Evolutionary conservation across 2,329 filamentous ascomycete genomes (phyloP).

Genomic region (Talaromyces sp.): DNA sequence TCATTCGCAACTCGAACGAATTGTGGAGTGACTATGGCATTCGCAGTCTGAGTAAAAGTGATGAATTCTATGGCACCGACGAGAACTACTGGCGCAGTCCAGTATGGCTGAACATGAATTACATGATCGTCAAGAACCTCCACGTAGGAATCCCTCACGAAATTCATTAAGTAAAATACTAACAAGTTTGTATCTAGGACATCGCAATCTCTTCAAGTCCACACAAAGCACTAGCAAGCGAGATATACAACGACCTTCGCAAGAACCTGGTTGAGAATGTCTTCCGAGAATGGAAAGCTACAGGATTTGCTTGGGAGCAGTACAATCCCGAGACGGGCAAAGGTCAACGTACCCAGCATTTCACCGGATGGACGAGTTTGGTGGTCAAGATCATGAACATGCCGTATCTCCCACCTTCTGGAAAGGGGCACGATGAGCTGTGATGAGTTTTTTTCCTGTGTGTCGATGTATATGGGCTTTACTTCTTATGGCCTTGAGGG

Average conservation of each 20-base stretch:
- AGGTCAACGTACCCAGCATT: conserved; percentile 95
- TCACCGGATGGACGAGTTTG: conserved; percentile 98
- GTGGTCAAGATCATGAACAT: conserved; percentile 97
- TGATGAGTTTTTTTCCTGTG: conserved; percentile 26
- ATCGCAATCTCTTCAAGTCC: conserved; percentile 63
- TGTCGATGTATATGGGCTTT: neutral
- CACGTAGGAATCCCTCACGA: conserved; percentile 56
- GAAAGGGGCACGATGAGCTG: conserved; percentile 47
- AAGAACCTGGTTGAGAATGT: conserved; percentile 86
- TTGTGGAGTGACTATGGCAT: conserved; percentile 91
- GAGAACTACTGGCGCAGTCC: conserved; percentile 98
- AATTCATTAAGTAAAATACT: neutral
- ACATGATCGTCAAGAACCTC: conserved; percentile 74
- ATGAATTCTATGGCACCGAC: conserved; percentile 77
- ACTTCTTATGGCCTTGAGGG: neutral
- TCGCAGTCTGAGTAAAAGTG: conserved; percentile 78
- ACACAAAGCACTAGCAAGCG: conserved; percentile 63
- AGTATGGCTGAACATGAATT: conserved; percentile 96
- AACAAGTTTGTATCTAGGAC: conserved; percentile 46
- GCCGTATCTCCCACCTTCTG: conserved; percentile 59
- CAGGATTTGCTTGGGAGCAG: conserved; percentile 97
- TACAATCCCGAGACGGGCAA: conserved; percentile 90
- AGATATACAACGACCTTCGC: conserved; percentile 72
- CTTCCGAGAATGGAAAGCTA: conserved; percentile 80
- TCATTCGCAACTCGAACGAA: conserved; percentile 76